Conservation (phyloP, 495 filamentous ascomycete genomes). For the Aspergillus olivimuriae region DNA sequence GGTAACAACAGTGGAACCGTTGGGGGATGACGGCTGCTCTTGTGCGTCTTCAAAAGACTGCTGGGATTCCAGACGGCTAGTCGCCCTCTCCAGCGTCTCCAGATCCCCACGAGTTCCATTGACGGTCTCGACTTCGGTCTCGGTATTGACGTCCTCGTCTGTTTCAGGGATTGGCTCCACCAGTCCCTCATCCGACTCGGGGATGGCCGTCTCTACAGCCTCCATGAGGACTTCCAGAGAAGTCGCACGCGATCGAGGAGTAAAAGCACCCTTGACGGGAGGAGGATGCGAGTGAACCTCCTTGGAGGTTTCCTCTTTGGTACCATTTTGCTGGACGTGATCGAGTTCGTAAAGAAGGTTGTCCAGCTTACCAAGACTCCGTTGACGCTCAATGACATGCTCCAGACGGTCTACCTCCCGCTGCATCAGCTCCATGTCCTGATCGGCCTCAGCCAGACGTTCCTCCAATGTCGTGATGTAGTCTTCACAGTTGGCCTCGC, state of each 20-base stretch:
- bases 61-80: slow-evolving; percentile 22
- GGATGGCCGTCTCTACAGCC: slow-evolving; percentile 46
- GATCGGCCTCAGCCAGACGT: slow-evolving; percentile 89
- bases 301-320: slow-evolving; percentile 29
- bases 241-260: slow-evolving; percentile 27
- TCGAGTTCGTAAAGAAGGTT: slow-evolving; percentile 87
- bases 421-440: slow-evolving; percentile 94
- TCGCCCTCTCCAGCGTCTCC: slow-evolving; percentile 26
- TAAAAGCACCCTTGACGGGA: slow-evolving; percentile 13
- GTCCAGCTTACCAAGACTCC: slow-evolving; percentile 91
- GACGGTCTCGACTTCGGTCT: slow-evolving; percentile 18
- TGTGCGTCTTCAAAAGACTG: background rate
- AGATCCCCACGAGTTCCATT: slow-evolving; percentile 28
- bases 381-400: slow-evolving; percentile 90
- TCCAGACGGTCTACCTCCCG: slow-evolving; percentile 90
- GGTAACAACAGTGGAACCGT: slow-evolving; percentile 77
- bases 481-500: slow-evolving; percentile 81
- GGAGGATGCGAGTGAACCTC: slow-evolving; percentile 15
- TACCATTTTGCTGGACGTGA: slow-evolving; percentile 60
- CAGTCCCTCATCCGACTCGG: slow-evolving; percentile 46
- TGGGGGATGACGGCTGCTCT: slow-evolving; percentile 51
- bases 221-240: slow-evolving; percentile 44
- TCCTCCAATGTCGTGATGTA: slow-evolving; percentile 98
- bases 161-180: slow-evolving; percentile 41
- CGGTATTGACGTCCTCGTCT: slow-evolving; percentile 24